phyloP scores from a whole-genome alignment of 805 yeast genomes.

The Saccharomycopsis lassenensis region DNA sequence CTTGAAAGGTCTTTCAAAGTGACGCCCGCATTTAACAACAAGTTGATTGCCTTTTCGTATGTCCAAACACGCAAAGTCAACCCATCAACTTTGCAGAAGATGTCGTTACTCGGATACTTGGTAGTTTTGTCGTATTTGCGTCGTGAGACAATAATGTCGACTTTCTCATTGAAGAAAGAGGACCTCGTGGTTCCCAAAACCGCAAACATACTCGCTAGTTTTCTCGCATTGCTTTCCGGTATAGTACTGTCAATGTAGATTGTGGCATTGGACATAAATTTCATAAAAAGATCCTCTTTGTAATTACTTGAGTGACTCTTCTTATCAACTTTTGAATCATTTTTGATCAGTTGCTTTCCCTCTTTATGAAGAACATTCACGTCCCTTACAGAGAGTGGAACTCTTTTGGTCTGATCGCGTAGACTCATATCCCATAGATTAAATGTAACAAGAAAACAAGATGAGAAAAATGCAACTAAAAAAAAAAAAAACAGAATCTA shows the following conservation, averaged over 20 bases:
- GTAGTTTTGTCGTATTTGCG: constrained; percentile 7
- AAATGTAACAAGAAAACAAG: too few species aligned
- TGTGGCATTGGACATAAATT: too few species aligned
- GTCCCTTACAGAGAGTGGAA: too few species aligned
- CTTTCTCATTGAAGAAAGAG: constrained; percentile 11
- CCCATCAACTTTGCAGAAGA: constrained; percentile 11
- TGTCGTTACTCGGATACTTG: constrained; percentile 10
- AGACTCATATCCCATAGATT: too few species aligned
- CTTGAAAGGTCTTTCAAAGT: neutral
- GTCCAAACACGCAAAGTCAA: constrained; percentile 11
- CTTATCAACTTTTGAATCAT: too few species aligned
- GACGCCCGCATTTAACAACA: constrained; percentile 8
- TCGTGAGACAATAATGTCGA: constrained; percentile 12
- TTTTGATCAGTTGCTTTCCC: too few species aligned
- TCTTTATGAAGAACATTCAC: too few species aligned
- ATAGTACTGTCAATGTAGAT: constrained; percentile 8
- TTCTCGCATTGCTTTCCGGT: neutral
- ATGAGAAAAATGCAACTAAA: too few species aligned
- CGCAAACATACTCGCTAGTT: constrained; percentile 1
- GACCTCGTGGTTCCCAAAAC: constrained; percentile 3
- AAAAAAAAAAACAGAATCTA: too few species aligned
- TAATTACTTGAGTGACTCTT: too few species aligned
- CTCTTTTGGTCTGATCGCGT: too few species aligned
- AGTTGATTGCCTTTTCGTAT: constrained; percentile 2
- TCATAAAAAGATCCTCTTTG: too few species aligned